A percentile compares a stretch with the other conserved stretches of the same genome.
Evolutionary conservation across 495 filamentous ascomycete genomes (phyloP).

Genomic region (Aspergillus biplanus): DNA sequence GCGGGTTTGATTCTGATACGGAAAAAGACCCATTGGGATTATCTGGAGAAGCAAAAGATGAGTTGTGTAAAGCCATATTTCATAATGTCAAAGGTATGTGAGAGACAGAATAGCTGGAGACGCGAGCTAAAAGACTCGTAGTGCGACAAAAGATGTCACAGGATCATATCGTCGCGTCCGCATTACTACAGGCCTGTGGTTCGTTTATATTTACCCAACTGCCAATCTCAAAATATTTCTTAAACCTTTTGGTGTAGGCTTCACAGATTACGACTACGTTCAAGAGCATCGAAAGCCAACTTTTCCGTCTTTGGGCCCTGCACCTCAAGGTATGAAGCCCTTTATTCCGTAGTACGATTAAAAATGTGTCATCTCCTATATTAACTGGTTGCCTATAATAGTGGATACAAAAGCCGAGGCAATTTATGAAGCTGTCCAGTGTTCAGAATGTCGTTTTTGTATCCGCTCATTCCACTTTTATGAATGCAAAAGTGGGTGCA

Average conservation of each 20-base stretch:
- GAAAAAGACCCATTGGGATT: constrained; percentile 9
- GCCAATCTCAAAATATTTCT: no score
- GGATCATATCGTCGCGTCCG: constrained; percentile 6
- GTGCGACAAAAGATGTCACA: constrained; percentile 8
- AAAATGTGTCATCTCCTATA: neutral
- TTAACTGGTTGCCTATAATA: neutral
- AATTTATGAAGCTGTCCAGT: constrained; percentile 17
- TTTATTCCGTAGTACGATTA: no score
- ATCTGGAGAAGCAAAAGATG: constrained; percentile 6
- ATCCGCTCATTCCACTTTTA: constrained; percentile 19
- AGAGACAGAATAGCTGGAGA: neutral
- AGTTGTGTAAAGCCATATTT: neutral
- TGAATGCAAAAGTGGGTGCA: constrained; percentile 12
- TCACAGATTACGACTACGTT: constrained; percentile 17
- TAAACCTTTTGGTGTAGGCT: neutral
- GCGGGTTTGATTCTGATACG: neutral
- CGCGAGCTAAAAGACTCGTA: neutral
- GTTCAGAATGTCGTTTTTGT: constrained; percentile 17
- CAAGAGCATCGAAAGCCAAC: constrained; percentile 18
- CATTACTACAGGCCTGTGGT: constrained; percentile 17
- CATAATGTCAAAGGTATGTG: constrained; percentile 11
- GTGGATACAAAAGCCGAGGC: constrained; percentile 3
- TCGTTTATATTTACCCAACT: neutral
- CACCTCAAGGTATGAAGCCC: constrained; percentile 9
- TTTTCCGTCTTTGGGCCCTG: constrained; percentile 16